Evolutionary conservation across 2,329 filamentous ascomycete genomes (phyloP), one percentile per base, ranked within the genome.

Genomic region (Trichoderma guizhouense): DNA sequence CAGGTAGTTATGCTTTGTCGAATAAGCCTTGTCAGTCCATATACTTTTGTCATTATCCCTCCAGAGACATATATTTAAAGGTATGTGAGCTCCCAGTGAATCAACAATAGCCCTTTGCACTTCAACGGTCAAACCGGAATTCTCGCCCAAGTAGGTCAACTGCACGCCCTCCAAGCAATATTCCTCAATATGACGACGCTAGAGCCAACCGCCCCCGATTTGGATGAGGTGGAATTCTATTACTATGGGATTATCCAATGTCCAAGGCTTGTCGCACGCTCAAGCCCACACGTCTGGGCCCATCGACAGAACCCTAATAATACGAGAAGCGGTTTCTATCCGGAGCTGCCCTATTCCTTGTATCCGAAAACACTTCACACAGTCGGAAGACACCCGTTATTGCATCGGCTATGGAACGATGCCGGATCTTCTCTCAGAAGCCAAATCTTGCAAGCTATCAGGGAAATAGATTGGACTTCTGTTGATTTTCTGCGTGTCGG

Each of bases 371-470:
- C 43, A 21, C 43, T 47, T 21, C 43, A 47, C n/a, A 11, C 43
- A 9, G 43, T 47, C 9, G 43, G 43, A 21, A 62, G 18, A 28
- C 34, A 26, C 60, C 34, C 21, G n/a, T 21, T 61, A 3, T 24
- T 63, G 32, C 15, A 43, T 39, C 32, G 8, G 6, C 28, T 53
- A 18, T 69, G 67, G 67, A 69, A 69, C 12, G n/a, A 55, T 15
- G 18, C 43, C 43, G n/a, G 15, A 6, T 53, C 57, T 14, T 62
- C 67, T 7, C 58, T 69, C 14, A 51, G 57, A 28, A 15, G 7
- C 7, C 39, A 62, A 11, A 69, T 69, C 11, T 4, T 55, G 7
- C 30, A 61, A 51, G 66, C 63, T 6, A n/a, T 66, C n/a, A 51
- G 3, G 1, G 47, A 2, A 8, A 39, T 24, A 12, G 30, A 53